Conservation (phyloP, 345 rosid species). For the Ceriops tagal region DNA sequence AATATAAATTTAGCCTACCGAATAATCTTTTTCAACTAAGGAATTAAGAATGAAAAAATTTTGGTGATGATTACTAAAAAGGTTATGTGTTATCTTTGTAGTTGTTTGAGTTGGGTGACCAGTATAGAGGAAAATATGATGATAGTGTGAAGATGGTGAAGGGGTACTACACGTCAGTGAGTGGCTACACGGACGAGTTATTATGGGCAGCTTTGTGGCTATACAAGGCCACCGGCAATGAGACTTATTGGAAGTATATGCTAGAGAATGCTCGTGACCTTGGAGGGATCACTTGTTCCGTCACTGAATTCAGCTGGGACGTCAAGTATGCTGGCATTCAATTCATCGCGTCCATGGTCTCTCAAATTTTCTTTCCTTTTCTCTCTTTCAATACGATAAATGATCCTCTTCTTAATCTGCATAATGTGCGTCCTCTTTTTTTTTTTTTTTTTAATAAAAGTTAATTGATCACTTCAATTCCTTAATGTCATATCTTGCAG, state of each 20-base stretch:
- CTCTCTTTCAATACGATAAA: neutral
- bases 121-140: slow-evolving; percentile 72
- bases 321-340: slow-evolving; percentile 91
- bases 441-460: neutral
- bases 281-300: slow-evolving; percentile 91
- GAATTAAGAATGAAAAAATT: neutral
- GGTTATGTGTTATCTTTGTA: slow-evolving; percentile 16
- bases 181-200: slow-evolving; percentile 94
- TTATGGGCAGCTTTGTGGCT: slow-evolving; percentile 96
- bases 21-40: neutral
- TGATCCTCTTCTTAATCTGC: neutral
- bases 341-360: slow-evolving; percentile 74
- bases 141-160: slow-evolving; percentile 66
- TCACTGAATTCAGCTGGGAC: slow-evolving; percentile 97
- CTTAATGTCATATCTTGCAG: slow-evolving; percentile 26
- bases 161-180: slow-evolving; percentile 85
- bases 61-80: neutral
- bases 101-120: slow-evolving; percentile 89
- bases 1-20: too few relatives aligned
- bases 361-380: neutral
- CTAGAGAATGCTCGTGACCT: slow-evolving; percentile 52
- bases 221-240: slow-evolving; percentile 82
- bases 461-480: neutral
- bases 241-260: slow-evolving; percentile 49
- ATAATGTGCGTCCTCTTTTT: neutral